These are phyloP conservation scores for Stephania yunnanensis DNA, from an alignment of 164 flowering plant genomes.

Conservation along the genomic window DNA sequence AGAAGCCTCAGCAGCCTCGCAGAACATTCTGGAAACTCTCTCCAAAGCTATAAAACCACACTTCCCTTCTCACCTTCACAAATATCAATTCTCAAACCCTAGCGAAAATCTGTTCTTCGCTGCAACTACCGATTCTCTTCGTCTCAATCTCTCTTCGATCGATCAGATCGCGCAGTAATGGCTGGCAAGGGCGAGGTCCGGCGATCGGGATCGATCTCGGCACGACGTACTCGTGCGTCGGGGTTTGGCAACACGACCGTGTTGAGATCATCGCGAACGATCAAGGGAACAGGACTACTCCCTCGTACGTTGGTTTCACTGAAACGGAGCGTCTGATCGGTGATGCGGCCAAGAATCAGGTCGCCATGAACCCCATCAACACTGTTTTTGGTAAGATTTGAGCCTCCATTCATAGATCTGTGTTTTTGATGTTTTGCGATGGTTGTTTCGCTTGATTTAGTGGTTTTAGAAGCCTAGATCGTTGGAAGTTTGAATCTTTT, in stretches of 20 bases:
- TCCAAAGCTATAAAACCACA: neutral
- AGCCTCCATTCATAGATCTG: neutral
- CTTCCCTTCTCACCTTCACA: neutral
- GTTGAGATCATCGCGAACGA: slow-evolving; percentile 49
- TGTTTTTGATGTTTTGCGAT: neutral
- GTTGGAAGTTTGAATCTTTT: neutral
- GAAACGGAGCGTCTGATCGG: slow-evolving; percentile 44
- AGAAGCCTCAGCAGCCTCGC: neutral
- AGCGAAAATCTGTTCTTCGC: neutral
- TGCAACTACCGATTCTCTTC: neutral
- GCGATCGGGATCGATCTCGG: slow-evolving; percentile 54
- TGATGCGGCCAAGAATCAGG: slow-evolving; percentile 52
- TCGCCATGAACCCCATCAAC: slow-evolving; percentile 48
- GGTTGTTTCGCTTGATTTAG: neutral
- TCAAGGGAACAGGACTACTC: slow-evolving; percentile 53
- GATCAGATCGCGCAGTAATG: slow-evolving; percentile 4
- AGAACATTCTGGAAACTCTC: slow-evolving; percentile 10
- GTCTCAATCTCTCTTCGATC: neutral
- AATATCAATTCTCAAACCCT: neutral
- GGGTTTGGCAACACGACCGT: slow-evolving; percentile 48
- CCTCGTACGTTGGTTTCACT: slow-evolving; percentile 46
- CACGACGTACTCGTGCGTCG: slow-evolving; percentile 51
- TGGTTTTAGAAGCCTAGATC: neutral
- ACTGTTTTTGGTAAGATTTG: slow-evolving; percentile 40
- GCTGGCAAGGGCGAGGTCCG: slow-evolving; percentile 29